These are phyloP conservation scores for Suhomyces ambrosiae DNA, from an alignment of 1,139 yeast species.

Conservation along the genomic window DNA sequence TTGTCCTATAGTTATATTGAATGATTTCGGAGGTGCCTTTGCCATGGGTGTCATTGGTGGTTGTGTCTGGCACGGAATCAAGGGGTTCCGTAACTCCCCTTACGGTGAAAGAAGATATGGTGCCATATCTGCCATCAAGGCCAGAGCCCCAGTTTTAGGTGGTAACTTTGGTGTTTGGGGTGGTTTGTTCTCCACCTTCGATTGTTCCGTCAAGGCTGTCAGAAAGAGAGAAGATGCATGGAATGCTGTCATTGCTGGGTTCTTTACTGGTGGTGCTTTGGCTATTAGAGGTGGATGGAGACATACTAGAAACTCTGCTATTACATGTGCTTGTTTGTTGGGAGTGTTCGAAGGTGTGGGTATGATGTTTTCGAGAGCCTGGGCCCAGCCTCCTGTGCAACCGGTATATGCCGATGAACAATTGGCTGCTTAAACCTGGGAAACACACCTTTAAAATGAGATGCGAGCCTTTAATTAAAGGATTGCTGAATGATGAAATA, in stretches of 20 bases:
- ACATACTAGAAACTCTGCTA: slow-evolving; percentile 95
- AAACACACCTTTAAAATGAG: no score
- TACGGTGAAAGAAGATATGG: slow-evolving; percentile 93
- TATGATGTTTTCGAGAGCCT: slow-evolving; percentile 87
- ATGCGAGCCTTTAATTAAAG: no score
- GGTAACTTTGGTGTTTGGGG: slow-evolving; percentile 99
- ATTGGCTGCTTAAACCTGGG: slow-evolving; percentile 50
- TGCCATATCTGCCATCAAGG: slow-evolving; percentile 85
- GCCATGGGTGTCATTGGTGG: slow-evolving; percentile 99
- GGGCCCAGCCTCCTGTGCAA: slow-evolving; percentile 87
- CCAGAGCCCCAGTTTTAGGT: slow-evolving; percentile 98
- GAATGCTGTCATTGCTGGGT: slow-evolving; percentile 98
- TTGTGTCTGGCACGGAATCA: slow-evolving; percentile 97
- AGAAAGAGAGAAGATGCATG: slow-evolving; percentile 98
- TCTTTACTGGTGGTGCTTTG: slow-evolving; percentile 96
- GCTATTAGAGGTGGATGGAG: slow-evolving; percentile 99
- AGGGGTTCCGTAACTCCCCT: slow-evolving; percentile 98
- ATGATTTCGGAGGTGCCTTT: slow-evolving; percentile 98
- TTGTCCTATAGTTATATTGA: slow-evolving; percentile 93
- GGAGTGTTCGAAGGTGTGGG: slow-evolving; percentile 99
- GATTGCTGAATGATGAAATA: no score
- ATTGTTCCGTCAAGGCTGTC: slow-evolving; percentile 91
- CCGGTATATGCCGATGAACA: slow-evolving; percentile 69
- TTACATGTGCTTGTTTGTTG: slow-evolving; percentile 94
- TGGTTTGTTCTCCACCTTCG: slow-evolving; percentile 93